Evolutionary conservation across 768 basidiomycete genomes (phyloP), one percentile per base, ranked within the genome.

Genomic region (Coprinellus micaceus): DNA sequence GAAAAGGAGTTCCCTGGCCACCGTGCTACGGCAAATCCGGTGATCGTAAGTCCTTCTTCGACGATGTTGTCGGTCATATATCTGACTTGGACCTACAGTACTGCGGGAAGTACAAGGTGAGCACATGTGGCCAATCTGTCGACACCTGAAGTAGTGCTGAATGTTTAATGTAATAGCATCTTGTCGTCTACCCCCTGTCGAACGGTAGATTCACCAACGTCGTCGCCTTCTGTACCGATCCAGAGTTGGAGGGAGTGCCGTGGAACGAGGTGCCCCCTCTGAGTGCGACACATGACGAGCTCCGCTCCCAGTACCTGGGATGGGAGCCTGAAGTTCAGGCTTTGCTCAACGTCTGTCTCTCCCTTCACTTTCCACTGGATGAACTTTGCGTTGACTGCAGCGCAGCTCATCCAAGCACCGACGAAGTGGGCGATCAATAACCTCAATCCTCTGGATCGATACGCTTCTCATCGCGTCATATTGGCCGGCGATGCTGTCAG

Each of bases 181-280:
- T 81, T 17, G 67, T 83, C 2, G 71, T 69, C 0, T 85, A 85
- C 64, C 75, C 80, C 0, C 74, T 85, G 12, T 77, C 80, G 1
- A 69, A 74, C 30, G 81, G 78, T 11, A 70, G 70, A 51, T 66
- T 74, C 25, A 69, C 85, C 57, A 85, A 83, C 59, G 66, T 83
- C 28, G 81, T 74, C 3, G 78, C 74, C 6, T 75, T 78, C 44
- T 69, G 21, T 24, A 54, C 58, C 11, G 60, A 67, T 45, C 37
- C 39, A 0, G 59, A 63, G 3, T 69, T 69, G n/a, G 73, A 79
- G 52, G 69, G 66, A 10, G 71, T 73, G 0, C 64, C 67, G 15
- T 64, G 73, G 41, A 52, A 64, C 5, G 66, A 66, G 6, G 64
- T 64, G 17, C 54, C 59, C 21, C 52, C 61, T 2, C 25, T 54